phyloP scores from a whole-genome alignment of 73 alveolate species.

The Blepharisma japonicum region DNA sequence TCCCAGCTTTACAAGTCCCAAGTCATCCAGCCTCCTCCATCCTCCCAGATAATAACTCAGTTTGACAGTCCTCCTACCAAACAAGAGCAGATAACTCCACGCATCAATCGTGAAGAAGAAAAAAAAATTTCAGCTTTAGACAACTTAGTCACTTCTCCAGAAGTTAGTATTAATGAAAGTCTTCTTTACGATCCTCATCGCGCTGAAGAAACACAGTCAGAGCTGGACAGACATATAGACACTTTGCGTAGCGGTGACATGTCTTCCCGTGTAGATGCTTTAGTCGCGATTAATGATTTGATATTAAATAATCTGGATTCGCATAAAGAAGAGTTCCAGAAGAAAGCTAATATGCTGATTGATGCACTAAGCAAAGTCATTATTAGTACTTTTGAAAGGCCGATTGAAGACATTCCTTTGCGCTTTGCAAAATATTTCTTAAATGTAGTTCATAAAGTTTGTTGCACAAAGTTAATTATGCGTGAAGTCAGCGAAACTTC shows the following conservation, averaged over 20 bases:
- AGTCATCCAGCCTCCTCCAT: too few species aligned
- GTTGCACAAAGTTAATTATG: constrained; percentile 52
- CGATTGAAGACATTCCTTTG: constrained; percentile 51
- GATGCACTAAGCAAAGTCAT: constrained; percentile 11
- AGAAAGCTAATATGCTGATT: background rate
- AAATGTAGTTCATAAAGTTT: constrained; percentile 50
- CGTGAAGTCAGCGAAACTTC: constrained; percentile 38
- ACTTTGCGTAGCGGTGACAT: constrained; percentile 8
- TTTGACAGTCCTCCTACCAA: too few species aligned
- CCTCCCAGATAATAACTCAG: too few species aligned
- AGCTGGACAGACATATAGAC: background rate
- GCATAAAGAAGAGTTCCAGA: constrained; percentile 28
- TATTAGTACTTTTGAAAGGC: constrained; percentile 20
- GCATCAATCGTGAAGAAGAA: too few species aligned
- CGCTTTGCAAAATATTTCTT: constrained; percentile 67
- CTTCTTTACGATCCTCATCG: background rate
- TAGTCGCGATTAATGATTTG: constrained; percentile 1
- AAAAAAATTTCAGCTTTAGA: too few species aligned
- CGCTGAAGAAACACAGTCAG: background rate
- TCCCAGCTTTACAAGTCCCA: too few species aligned
- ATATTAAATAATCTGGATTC: background rate
- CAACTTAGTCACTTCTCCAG: too few species aligned
- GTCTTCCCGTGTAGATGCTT: constrained; percentile 24
- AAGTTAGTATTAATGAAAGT: background rate
- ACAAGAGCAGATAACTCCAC: too few species aligned